A percentile compares a stretch with the other conserved stretches of the same genome.
Evolutionary conservation across 2,329 filamentous ascomycete species (phyloP).

Genomic region (Stagonosporopsis chrysanthemi): DNA sequence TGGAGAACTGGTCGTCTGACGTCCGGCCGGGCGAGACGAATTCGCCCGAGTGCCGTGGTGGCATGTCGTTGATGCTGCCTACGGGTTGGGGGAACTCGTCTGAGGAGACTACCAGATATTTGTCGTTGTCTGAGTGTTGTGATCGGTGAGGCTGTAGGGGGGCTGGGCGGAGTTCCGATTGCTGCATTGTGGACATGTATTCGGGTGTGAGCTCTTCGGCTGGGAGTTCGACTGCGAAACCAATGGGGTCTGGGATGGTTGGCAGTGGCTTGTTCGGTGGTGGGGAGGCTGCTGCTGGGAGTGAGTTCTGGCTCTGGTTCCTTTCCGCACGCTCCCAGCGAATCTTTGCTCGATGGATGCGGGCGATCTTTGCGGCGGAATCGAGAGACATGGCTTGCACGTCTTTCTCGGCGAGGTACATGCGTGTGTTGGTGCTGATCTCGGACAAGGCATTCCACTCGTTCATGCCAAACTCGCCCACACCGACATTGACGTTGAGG

Average conservation of each 20-base stretch:
- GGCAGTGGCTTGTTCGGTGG: constrained; percentile 47
- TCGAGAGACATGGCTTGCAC: constrained; percentile 80
- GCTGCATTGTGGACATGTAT: constrained; percentile 36
- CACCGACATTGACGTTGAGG: constrained; percentile 94
- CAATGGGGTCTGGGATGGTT: constrained; percentile 50
- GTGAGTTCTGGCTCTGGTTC: constrained; percentile 40
- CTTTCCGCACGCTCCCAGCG: constrained; percentile 64
- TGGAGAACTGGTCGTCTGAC: constrained; percentile 42
- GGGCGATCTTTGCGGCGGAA: constrained; percentile 80
- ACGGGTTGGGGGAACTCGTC: constrained; percentile 64
- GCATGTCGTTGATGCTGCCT: constrained; percentile 34
- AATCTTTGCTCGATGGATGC: constrained; percentile 78
- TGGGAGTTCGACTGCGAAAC: constrained; percentile 65
- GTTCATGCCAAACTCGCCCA: constrained; percentile 98
- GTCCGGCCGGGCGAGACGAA: constrained; percentile 63
- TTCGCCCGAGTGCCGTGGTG: constrained; percentile 62
- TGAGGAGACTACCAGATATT: constrained; percentile 64
- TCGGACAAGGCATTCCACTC: constrained; percentile 95
- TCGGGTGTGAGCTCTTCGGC: constrained; percentile 59
- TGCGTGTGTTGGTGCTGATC: constrained; percentile 89
- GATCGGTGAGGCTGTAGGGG: constrained; percentile 38
- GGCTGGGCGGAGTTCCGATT: constrained; percentile 46
- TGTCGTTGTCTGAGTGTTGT: constrained; percentile 53
- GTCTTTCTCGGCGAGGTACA: constrained; percentile 76
- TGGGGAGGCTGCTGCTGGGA: constrained; percentile 22